These are phyloP conservation scores for Globisporangium iwayamae DNA, from an alignment of 352 stramenopile genomes.

Conservation along the genomic window DNA sequence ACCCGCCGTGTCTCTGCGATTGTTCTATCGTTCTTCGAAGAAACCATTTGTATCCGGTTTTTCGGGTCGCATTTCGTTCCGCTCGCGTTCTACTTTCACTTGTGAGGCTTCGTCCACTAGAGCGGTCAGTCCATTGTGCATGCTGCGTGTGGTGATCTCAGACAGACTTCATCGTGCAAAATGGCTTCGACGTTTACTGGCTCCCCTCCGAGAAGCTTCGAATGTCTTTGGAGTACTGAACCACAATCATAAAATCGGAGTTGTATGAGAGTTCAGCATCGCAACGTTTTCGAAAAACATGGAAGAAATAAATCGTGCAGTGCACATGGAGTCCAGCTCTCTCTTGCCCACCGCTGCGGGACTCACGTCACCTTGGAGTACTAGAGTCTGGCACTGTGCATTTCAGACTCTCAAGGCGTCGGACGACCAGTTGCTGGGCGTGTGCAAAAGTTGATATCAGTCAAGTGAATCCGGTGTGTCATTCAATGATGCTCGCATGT, in stretches of 20 bases:
- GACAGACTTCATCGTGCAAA: not conserved
- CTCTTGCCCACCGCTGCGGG: no score
- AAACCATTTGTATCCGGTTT: conserved; percentile 1
- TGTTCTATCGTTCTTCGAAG: not conserved
- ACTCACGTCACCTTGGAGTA: no score
- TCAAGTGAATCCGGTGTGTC: not conserved
- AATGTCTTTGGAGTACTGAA: not conserved
- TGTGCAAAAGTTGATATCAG: no score
- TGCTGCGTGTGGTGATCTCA: not conserved
- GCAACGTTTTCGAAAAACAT: not conserved
- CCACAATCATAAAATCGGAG: not conserved
- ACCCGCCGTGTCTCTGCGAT: not conserved
- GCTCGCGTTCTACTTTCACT: not conserved
- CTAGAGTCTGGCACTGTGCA: no score
- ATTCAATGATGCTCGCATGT: not conserved
- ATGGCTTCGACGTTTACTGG: not conserved
- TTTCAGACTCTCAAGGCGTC: no score
- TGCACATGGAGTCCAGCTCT: no score
- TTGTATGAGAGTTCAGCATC: not conserved
- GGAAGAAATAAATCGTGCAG: not conserved
- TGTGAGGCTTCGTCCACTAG: not conserved
- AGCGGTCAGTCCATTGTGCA: not conserved
- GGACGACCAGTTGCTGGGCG: no score
- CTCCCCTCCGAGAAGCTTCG: not conserved
- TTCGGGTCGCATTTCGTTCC: not conserved